Conservation (phyloP, 257 asterid species). For the Solanum pennellii region DNA sequence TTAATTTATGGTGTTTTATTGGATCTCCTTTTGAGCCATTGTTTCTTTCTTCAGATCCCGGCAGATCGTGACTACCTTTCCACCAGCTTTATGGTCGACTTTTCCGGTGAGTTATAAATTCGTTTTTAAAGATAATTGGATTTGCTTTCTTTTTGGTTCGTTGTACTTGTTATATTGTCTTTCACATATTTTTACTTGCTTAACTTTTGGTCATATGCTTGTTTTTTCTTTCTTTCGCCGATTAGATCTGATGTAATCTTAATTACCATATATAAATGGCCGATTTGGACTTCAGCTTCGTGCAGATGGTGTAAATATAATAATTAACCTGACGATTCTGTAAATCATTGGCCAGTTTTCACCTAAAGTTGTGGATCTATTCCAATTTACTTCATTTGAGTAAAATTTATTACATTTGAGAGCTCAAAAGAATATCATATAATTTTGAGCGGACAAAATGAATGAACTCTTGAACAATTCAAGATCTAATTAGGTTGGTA, state of each 20-base stretch:
- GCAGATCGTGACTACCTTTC: neutral
- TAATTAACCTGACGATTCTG: neutral
- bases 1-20: neutral
- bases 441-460: neutral
- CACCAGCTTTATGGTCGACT: neutral
- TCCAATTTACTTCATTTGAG: neutral
- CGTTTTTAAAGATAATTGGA: no score
- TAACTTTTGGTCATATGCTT: neutral
- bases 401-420: neutral
- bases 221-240: neutral
- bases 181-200: neutral
- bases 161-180: neutral
- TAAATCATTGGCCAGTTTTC: neutral
- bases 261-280: neutral
- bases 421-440: neutral
- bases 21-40: neutral
- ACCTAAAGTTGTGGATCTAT: neutral
- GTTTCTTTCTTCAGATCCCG: neutral
- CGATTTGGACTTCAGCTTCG: neutral
- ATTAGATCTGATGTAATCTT: neutral
- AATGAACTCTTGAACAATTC: neutral
- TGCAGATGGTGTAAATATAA: no score
- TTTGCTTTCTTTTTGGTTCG: neutral
- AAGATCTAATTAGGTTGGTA: neutral
- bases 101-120: neutral